These are phyloP conservation scores for Pseudohalonectria lignicola DNA, from an alignment of 2,329 filamentous ascomycete species.

Conservation along the genomic window DNA sequence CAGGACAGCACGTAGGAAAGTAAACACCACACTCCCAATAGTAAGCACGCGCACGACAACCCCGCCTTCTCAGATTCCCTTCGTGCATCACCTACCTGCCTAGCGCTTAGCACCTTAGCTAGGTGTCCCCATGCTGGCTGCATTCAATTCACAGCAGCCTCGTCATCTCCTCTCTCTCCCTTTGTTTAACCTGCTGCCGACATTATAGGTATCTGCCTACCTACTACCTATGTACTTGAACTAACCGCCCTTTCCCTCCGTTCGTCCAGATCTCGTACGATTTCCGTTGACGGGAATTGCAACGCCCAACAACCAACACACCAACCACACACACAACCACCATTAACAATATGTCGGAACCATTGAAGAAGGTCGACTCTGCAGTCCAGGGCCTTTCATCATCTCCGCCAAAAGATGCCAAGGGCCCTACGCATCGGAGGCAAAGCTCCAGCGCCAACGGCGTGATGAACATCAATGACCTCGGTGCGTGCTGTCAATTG, in stretches of 20 bases:
- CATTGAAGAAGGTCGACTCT: constrained; percentile 83
- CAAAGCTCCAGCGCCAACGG: constrained; percentile 62
- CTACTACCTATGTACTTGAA: too few species aligned
- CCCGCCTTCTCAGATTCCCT: background rate
- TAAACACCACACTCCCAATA: background rate
- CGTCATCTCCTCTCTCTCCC: background rate
- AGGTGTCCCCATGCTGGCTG: background rate
- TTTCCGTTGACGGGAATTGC: background rate
- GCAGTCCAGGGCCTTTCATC: constrained; percentile 70
- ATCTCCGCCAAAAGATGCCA: constrained; percentile 50
- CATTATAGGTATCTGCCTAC: too few species aligned
- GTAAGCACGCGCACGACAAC: background rate
- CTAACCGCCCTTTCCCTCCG: background rate
- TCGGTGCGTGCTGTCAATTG: constrained; percentile 51
- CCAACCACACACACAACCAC: constrained; percentile 3
- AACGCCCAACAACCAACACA: background rate
- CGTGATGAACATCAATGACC: constrained; percentile 73
- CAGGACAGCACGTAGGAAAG: background rate
- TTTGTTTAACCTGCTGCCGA: background rate
- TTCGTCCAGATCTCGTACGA: constrained; percentile 1
- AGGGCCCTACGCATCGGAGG: constrained; percentile 42
- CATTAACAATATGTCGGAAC: constrained; percentile 31
- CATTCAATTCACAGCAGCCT: background rate
- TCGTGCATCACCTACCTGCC: background rate
- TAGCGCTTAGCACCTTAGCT: background rate